Evolutionary conservation across 2,329 filamentous ascomycete species (phyloP), one percentile per base, ranked within the genome.

Genomic region (Apiospora hydei): DNA sequence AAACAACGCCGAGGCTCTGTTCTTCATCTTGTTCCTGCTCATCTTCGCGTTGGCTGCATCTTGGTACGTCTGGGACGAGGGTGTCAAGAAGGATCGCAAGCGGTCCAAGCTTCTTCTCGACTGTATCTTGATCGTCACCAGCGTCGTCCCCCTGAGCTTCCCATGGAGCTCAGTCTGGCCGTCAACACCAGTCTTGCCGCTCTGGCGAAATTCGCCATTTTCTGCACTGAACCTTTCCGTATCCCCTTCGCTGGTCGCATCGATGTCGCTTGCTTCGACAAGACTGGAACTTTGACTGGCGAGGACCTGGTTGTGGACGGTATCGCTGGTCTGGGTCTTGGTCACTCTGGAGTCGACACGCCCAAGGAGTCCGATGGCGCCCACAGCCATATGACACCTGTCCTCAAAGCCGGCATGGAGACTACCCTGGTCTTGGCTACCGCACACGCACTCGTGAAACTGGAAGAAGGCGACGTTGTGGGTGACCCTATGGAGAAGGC

Each of bases 401-500:
- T 97, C 49, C 87, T 88, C 64, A 85, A 93, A 34, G 90, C 92
- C 75, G 90, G 90, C 49, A 86, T 95, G 64, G 92, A 97, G 77
- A 98, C 96, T 0, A 97, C 95, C 11, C 87, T 99, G 71, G 96
- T 98, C 70, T 90, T 99, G 70, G 96, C 96, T 57, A 97, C 95
- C 16, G 96, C 96, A 2, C 96, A 99, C 81, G 96, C 96, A 57
- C 87, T 99, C 41, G 97, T 99, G 69, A 98, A 96, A 81, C 88
- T 99, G 21, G 96, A 99, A 76, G 96, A 99, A 81, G 96, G 96
- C 26, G 96, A 99, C 16, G 93, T 98, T 77, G 96, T 99, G 64
- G 96, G 96, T 78, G 96, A 99, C 80, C 96, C 96, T 2, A 99
- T 99, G 96, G 96, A 99, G 81, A 98, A 98, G 84, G 96, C 96